Percentiles rank a stretch among this genome's conserved stretches.
These are phyloP conservation scores for Debaryomycetaceae sp. DNA, from an alignment of 1,139 yeast species.

Conservation along the genomic window DNA sequence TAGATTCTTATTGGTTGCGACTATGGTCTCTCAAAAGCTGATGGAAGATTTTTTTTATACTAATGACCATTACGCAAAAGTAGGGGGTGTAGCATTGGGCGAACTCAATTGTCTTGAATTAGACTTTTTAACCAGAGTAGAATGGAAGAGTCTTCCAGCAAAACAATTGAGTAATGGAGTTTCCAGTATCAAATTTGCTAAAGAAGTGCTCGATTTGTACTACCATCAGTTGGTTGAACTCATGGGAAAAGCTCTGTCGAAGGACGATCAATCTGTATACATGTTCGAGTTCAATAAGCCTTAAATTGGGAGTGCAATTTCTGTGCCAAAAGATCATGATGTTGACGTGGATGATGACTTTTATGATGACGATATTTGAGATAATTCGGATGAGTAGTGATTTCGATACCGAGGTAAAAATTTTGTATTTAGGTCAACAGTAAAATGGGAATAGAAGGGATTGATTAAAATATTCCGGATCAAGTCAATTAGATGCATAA, in stretches of 20 bases:
- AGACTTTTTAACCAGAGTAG: slow-evolving; percentile 78
- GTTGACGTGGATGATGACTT: slow-evolving; percentile 11
- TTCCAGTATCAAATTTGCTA: slow-evolving; percentile 30
- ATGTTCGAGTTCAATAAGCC: slow-evolving; percentile 8
- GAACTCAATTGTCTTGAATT: slow-evolving; percentile 86
- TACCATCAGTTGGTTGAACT: slow-evolving; percentile 59
- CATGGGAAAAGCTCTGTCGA: slow-evolving; percentile 44
- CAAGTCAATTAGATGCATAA: too few relatives aligned
- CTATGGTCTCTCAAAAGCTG: slow-evolving; percentile 88
- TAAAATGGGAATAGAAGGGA: too few relatives aligned
- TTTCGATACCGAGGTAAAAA: too few relatives aligned
- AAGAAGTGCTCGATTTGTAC: slow-evolving; percentile 53
- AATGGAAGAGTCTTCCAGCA: slow-evolving; percentile 55
- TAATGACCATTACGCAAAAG: slow-evolving; percentile 89
- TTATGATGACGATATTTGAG: not conserved
- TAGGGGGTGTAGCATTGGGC: slow-evolving; percentile 85
- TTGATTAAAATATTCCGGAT: too few relatives aligned
- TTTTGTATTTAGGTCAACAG: too few relatives aligned
- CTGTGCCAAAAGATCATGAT: slow-evolving; percentile 9
- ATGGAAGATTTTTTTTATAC: slow-evolving; percentile 94
- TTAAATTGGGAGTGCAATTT: slow-evolving; percentile 10
- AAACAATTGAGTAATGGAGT: slow-evolving; percentile 27
- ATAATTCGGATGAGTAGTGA: not conserved
- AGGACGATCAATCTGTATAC: slow-evolving; percentile 10
- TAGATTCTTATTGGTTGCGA: slow-evolving; percentile 83